A percentile compares a stretch with the other conserved stretches of the same genome.
phyloP scores from a whole-genome alignment of 495 filamentous ascomycete genomes.

The Halenospora varia region DNA sequence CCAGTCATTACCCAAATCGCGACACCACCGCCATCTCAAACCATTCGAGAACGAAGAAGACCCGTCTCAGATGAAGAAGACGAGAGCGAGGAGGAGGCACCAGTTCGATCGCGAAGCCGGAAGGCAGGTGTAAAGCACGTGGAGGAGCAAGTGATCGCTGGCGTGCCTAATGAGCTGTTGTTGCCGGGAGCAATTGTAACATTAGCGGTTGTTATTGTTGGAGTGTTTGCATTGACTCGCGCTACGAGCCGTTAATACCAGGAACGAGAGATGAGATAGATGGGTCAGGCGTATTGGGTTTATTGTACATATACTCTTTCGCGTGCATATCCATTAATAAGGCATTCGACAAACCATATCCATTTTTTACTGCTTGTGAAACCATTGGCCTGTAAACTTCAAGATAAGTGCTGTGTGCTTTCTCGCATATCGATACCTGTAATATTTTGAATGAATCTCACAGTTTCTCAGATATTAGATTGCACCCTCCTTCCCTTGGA shows the following conservation, averaged over 20 bases:
- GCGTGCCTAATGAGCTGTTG: constrained; percentile 91
- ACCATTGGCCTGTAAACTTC: no score
- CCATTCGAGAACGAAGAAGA: constrained; percentile 54
- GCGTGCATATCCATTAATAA: constrained; percentile 8
- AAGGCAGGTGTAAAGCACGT: constrained; percentile 36
- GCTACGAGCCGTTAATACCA: constrained; percentile 57
- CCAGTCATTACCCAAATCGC: constrained; percentile 40
- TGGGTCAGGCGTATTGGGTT: constrained; percentile 15
- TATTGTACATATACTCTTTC: constrained; percentile 9
- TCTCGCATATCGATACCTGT: no score
- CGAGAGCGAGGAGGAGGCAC: constrained; percentile 60
- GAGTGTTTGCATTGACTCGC: constrained; percentile 87
- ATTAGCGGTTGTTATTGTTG: constrained; percentile 87
- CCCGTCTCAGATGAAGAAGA: constrained; percentile 42
- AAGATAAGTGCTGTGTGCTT: no score
- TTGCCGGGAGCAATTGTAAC: constrained; percentile 94
- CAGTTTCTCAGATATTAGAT: no score
- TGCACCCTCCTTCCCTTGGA: no score
- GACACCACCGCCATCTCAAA: constrained; percentile 51
- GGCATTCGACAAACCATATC: no score
- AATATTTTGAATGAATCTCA: no score
- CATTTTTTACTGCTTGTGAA: no score
- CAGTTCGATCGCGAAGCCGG: constrained; percentile 40
- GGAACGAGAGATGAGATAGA: constrained; percentile 14
- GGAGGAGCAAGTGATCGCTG: constrained; percentile 78